These are phyloP conservation scores for Penicillium verrucosum DNA, from an alignment of 2,329 filamentous ascomycete species.

Conservation along the genomic window DNA sequence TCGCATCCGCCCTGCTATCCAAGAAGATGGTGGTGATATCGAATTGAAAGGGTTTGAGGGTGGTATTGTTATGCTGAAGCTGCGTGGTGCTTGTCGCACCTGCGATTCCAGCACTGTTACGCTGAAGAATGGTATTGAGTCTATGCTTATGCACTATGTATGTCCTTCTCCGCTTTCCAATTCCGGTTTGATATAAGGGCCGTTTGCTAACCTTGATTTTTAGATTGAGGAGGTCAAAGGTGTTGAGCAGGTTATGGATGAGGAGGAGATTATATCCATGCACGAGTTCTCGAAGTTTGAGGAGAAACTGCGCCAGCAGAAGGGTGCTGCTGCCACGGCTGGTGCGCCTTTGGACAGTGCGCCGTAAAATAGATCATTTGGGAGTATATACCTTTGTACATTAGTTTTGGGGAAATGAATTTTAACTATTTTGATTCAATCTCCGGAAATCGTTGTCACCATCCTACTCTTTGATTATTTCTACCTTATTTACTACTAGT, in stretches of 20 bases:
- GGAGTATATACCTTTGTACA: constrained; percentile 2
- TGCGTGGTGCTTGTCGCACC: constrained; percentile 88
- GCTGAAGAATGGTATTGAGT: constrained; percentile 95
- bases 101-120: constrained; percentile 97
- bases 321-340: constrained; percentile 51
- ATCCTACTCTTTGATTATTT: neutral
- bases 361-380: constrained; percentile 15
- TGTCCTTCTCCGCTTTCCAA: constrained; percentile 41
- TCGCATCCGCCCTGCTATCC: constrained; percentile 88
- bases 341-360: constrained; percentile 54
- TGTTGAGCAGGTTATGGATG: constrained; percentile 84
- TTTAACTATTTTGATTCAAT: neutral
- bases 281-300: constrained; percentile 93
- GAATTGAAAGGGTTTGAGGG: constrained; percentile 88
- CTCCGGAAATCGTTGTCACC: too few relatives aligned
- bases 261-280: constrained; percentile 84
- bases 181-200: neutral
- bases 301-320: constrained; percentile 67
- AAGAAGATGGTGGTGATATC: constrained; percentile 96
- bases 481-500: too few relatives aligned
- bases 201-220: constrained; percentile 20
- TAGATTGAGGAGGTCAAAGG: constrained; percentile 94
- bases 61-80: constrained; percentile 79
- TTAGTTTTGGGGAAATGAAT: neutral
- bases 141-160: constrained; percentile 96